Evolutionary conservation across 2,329 filamentous ascomycete species (phyloP), one percentile per base, ranked within the genome.

Genomic region (Volutella citrinella): DNA sequence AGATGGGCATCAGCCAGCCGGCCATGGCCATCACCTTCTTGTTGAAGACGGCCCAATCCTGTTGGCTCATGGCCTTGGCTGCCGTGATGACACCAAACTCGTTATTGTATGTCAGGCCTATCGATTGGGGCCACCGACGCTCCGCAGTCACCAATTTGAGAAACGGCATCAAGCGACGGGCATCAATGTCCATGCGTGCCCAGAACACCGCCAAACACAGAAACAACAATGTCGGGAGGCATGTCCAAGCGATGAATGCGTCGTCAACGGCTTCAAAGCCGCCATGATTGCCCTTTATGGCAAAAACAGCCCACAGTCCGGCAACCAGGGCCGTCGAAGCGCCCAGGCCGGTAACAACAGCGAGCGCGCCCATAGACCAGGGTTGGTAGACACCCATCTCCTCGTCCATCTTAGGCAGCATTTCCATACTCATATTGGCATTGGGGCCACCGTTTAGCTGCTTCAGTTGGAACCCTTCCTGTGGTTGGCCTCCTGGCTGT

Each of bases 1-100:
- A 55, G 19, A 56, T 51, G 19, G 54, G 54, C 45, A 50, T 45
- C 27, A 52, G 14, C 50, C 50, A 54, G n/a, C 49, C 53, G n/a
- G 54, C 37, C 19, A 56, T 45, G 5, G 49, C 39, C 16, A 45
- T 46, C 14, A 30, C 40, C 25, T 50, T 56, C n/a, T 45, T 48
- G 15, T 50, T 34, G 22, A 56, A 46, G n/a, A 56, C 54, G 5
- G 42, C 38, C 53, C 54, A 56, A 22, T 54, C 49, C 16, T 46
- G 46, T 12, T 45, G 37, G 16, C 30, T 46, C 27, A 49, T 43
- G 7, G 54, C 38, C 36, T 56, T 56, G 21, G 36, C 43, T 11
- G 33, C 32, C 1, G 53, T 56, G n/a, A 29, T 19, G 1, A 55
- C 15, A 2, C 50, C 51, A 21, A 56, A 47, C 12, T 56, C 53